phyloP scores from a whole-genome alignment of 352 stramenopile species.

The Aphanomyces stellatus region DNA sequence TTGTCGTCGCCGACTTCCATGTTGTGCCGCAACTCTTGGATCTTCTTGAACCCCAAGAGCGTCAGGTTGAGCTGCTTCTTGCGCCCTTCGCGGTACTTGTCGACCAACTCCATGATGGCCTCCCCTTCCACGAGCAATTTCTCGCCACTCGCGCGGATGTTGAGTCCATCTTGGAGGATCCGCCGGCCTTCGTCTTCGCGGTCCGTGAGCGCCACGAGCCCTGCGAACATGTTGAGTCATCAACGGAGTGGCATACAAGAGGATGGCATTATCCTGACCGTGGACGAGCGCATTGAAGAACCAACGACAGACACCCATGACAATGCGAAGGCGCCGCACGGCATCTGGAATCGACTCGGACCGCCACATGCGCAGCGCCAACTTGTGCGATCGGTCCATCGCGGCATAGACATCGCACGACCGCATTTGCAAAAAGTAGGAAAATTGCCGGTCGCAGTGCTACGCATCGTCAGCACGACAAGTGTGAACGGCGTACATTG shows the following conservation, averaged over 20 bases:
- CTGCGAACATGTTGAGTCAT: no score
- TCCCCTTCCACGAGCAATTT: conserved; percentile 38
- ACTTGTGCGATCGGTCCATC: conserved; percentile 49
- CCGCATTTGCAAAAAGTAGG: conserved; percentile 75
- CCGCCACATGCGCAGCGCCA: conserved; percentile 44
- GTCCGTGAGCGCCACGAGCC: conserved; percentile 44
- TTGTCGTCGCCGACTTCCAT: conserved; percentile 36
- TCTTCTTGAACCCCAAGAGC: conserved; percentile 47
- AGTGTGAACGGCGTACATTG: neutral
- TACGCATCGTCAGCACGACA: neutral
- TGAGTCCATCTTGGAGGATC: conserved; percentile 51
- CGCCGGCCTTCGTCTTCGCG: conserved; percentile 56
- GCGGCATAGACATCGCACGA: conserved; percentile 50
- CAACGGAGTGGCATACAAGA: neutral
- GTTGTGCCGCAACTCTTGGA: conserved; percentile 42
- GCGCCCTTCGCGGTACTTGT: conserved; percentile 5
- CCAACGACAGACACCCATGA: conserved; percentile 59
- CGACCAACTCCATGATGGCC: conserved; percentile 25
- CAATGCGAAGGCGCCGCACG: conserved; percentile 35
- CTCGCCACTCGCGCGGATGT: conserved; percentile 41
- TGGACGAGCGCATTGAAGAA: conserved; percentile 55
- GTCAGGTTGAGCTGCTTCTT: conserved; percentile 39
- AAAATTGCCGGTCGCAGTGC: conserved; percentile 60
- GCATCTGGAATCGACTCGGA: conserved; percentile 24
- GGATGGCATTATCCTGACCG: conserved; percentile 20